Evolutionary conservation across 2,329 filamentous ascomycete genomes (phyloP).

Genomic region (Neofusicoccum laricinum): DNA sequence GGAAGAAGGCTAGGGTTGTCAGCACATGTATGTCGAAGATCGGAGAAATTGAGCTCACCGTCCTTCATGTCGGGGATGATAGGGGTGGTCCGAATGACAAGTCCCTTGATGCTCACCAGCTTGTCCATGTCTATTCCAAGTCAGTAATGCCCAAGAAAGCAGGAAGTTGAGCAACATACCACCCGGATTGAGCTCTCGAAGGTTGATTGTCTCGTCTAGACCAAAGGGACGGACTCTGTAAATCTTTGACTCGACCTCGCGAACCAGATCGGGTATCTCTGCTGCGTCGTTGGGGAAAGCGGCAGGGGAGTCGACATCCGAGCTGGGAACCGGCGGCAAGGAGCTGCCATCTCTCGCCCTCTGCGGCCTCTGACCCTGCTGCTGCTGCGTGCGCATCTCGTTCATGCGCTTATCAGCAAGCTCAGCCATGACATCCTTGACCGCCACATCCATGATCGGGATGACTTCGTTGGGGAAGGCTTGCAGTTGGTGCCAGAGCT

Average conservation of each 20-base stretch:
- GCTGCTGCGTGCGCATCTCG: constrained; percentile 58
- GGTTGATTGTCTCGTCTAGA: constrained; percentile 79
- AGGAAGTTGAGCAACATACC: constrained; percentile 45
- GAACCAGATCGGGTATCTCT: constrained; percentile 66
- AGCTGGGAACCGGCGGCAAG: constrained; percentile 74
- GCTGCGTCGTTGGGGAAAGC: constrained; percentile 31
- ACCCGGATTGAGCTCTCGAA: constrained; percentile 90
- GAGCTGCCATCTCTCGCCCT: constrained; percentile 61
- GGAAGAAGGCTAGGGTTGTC: constrained; percentile 70
- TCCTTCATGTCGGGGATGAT: constrained; percentile 99
- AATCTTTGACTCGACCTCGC: constrained; percentile 73
- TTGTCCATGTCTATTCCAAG: constrained; percentile 77
- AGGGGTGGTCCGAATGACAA: constrained; percentile 92
- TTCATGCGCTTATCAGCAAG: constrained; percentile 78
- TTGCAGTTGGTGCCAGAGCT: constrained; percentile 93
- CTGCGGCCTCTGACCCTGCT: constrained; percentile 44
- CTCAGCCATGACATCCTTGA: constrained; percentile 92
- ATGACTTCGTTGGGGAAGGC: constrained; percentile 95
- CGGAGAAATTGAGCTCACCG: constrained; percentile 27
- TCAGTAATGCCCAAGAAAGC: constrained; percentile 25
- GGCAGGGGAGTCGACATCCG: constrained; percentile 57
- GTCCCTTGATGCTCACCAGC: constrained; percentile 87
- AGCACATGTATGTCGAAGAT: constrained; percentile 19
- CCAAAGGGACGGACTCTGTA: constrained; percentile 91
- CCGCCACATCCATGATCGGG: constrained; percentile 89